phyloP scores from a whole-genome alignment of 1,139 yeast genomes.

The Geotrichum candidum region DNA sequence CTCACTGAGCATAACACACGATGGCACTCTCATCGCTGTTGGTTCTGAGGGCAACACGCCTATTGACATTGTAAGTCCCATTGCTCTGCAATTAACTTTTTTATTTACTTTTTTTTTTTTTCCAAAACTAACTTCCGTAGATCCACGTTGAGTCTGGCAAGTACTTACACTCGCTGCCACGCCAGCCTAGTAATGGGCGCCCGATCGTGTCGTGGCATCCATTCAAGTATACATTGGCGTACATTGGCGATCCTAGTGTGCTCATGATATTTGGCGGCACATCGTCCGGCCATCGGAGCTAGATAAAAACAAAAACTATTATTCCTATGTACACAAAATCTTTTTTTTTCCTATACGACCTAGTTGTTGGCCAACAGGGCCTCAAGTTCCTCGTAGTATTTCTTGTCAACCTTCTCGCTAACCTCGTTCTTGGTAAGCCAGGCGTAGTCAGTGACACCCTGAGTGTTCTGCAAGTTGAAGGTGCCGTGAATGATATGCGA shows the following conservation, averaged over 20 bases:
- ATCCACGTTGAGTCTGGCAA: conserved; percentile 29
- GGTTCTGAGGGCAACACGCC: conserved; percentile 30
- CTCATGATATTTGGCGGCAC: conserved; percentile 15
- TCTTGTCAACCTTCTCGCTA: conserved; percentile 45
- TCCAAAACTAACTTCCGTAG: conserved; percentile 4
- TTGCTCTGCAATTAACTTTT: neutral
- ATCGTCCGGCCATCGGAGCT: conserved; percentile 4
- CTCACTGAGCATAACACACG: conserved; percentile 33
- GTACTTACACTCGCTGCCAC: conserved; percentile 21
- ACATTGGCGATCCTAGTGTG: conserved; percentile 29
- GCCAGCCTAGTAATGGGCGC: conserved; percentile 17
- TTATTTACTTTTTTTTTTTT: neutral
- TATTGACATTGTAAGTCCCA: conserved; percentile 28
- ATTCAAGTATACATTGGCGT: conserved; percentile 29
- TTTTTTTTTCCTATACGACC: neutral
- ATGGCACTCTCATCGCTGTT: conserved; percentile 34
- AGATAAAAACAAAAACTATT: conserved; percentile 3
- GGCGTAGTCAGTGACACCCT: conserved; percentile 45
- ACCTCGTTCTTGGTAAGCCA: conserved; percentile 89
- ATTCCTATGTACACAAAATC: conserved; percentile 12
- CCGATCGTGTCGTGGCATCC: conserved; percentile 34
- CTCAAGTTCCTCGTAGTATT: conserved; percentile 44
- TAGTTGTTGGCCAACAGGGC: conserved; percentile 25
- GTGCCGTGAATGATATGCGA: conserved; percentile 88
- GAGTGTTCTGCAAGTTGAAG: conserved; percentile 48